Conservation (phyloP, 1,139 yeast genomes). For the Kazachstania sp. region DNA sequence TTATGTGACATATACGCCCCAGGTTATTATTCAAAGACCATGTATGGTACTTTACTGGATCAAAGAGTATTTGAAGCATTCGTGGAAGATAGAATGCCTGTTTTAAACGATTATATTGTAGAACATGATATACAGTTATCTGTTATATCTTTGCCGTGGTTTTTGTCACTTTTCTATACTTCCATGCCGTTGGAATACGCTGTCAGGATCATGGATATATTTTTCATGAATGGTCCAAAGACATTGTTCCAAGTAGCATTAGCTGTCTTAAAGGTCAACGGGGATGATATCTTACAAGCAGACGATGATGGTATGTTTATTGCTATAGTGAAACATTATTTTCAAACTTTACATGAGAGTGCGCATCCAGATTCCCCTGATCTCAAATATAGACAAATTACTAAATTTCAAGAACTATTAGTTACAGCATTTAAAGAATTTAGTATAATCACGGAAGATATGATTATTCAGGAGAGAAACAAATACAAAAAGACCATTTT, state of each 20-base stretch:
- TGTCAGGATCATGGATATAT: conserved; percentile 81
- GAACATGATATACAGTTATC: conserved; percentile 84
- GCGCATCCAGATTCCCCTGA: conserved; percentile 70
- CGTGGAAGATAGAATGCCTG: conserved; percentile 84
- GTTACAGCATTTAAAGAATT: conserved; percentile 93
- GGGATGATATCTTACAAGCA: conserved; percentile 68
- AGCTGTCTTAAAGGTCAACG: conserved; percentile 78
- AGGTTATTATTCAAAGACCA: conserved; percentile 92
- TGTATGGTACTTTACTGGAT: conserved; percentile 94
- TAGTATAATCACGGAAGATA: conserved; percentile 64
- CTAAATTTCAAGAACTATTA: conserved; percentile 82
- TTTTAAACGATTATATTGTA: conserved; percentile 74
- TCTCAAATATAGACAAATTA: conserved; percentile 54
- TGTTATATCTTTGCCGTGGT: conserved; percentile 95
- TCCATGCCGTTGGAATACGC: conserved; percentile 95
- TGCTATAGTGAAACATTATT: conserved; percentile 73
- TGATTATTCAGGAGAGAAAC: conserved; percentile 59
- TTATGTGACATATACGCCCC: conserved; percentile 83
- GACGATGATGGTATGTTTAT: conserved; percentile 93
- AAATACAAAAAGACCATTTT: conserved; percentile 70
- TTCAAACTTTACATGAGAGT: conserved; percentile 66
- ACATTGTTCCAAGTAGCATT: conserved; percentile 88
- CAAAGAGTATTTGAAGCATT: conserved; percentile 89
- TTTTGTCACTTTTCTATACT: conserved; percentile 76
- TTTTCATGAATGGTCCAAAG: conserved; percentile 83